Conservation (phyloP, 805 yeast genomes). For the Blastobotrys muscicola region DNA sequence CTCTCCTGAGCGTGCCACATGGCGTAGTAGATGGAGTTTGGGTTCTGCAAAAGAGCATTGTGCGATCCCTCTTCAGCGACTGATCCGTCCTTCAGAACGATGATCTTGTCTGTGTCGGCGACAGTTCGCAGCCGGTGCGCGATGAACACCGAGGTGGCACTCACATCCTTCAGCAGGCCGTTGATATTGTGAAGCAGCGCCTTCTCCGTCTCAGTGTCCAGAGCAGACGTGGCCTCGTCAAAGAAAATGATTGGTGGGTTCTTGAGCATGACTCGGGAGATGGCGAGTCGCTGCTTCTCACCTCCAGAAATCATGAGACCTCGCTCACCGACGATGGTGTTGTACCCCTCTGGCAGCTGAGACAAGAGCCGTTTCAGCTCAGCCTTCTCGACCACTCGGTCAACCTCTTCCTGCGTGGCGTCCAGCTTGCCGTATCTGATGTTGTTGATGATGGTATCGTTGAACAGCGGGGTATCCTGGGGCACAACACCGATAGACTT, state of each 20-base stretch:
- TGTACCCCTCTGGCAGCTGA: constrained; percentile 73
- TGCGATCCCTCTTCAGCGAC: constrained; percentile 90
- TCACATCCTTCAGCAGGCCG: constrained; percentile 45
- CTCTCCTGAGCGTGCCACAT: constrained; percentile 92
- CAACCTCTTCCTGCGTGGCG: constrained; percentile 66
- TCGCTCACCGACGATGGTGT: constrained; percentile 85
- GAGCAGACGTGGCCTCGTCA: constrained; percentile 92
- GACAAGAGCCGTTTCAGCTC: constrained; percentile 52
- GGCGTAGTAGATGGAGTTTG: constrained; percentile 58
- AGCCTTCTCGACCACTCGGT: constrained; percentile 55
- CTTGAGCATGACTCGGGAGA: constrained; percentile 81
- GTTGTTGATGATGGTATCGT: constrained; percentile 81
- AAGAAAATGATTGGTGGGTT: constrained; percentile 84
- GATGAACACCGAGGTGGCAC: constrained; percentile 74
- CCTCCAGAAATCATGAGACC: constrained; percentile 99
- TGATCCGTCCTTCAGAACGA: constrained; percentile 67
- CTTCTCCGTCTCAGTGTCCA: constrained; percentile 95
- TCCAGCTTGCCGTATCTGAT: constrained; percentile 73
- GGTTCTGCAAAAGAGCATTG: constrained; percentile 42
- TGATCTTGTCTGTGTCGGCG: constrained; percentile 87
- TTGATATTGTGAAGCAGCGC: constrained; percentile 67
- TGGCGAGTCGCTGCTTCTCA: constrained; percentile 91
- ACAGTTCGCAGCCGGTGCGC: constrained; percentile 92
- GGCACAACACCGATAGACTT: constrained; percentile 84
- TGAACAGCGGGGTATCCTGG: constrained; percentile 93